These are phyloP conservation scores for Tuber indicum DNA, from an alignment of 495 filamentous ascomycete genomes.

Conservation along the genomic window DNA sequence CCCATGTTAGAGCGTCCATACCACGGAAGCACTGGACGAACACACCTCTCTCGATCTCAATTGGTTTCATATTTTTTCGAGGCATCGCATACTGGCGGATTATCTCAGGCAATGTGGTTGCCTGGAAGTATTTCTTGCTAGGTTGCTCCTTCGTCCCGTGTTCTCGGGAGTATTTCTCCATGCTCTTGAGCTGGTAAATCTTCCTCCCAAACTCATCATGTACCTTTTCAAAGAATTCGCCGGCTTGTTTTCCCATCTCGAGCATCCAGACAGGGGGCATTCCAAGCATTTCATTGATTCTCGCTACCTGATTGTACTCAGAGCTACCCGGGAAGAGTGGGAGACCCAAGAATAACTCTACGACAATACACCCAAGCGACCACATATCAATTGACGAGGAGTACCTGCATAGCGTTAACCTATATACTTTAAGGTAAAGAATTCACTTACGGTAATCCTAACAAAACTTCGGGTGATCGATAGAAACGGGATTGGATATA, in stretches of 20 bases:
- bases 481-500: conserved; percentile 99
- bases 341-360: conserved; percentile 92
- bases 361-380: conserved; percentile 98
- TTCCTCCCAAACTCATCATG: conserved; percentile 83
- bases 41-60: conserved; percentile 91
- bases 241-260: conserved; percentile 96
- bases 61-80: conserved; percentile 97
- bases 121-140: conserved; percentile 98
- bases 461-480: conserved; percentile 88
- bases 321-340: conserved; percentile 96
- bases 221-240: conserved; percentile 92
- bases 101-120: conserved; percentile 88
- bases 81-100: conserved; percentile 98
- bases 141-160: conserved; percentile 96
- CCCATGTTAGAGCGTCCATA: conserved; percentile 17
- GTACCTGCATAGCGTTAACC: conserved; percentile 52
- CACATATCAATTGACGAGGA: conserved; percentile 99
- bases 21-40: conserved; percentile 9
- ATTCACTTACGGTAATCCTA: conserved; percentile 68
- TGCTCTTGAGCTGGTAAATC: conserved; percentile 84
- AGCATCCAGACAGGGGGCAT: conserved; percentile 98
- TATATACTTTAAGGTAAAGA: conserved; percentile 4
- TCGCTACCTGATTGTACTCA: conserved; percentile 96
- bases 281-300: conserved; percentile 98
- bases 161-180: conserved; percentile 95